Evolutionary conservation across 306 rosid genomes (phyloP).

Genomic region (Ormosia semicastrata): DNA sequence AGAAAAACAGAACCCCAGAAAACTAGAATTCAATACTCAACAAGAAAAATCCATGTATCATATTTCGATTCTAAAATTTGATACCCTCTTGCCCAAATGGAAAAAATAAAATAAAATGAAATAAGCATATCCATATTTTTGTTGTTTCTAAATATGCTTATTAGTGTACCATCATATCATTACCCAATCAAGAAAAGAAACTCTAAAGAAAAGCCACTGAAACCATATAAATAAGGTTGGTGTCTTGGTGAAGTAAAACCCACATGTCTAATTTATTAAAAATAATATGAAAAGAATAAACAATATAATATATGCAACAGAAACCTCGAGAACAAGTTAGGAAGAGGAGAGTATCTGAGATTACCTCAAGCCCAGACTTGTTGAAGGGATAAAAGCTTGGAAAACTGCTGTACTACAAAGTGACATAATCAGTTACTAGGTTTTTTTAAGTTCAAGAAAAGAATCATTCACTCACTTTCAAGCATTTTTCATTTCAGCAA

Average conservation of each 20-base stretch:
- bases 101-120: not conserved
- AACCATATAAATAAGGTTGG: slow-evolving; percentile 24
- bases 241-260: slow-evolving; percentile 16
- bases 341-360: slow-evolving; percentile 24
- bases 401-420: not conserved
- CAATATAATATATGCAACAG: not conserved
- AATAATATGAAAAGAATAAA: not conserved
- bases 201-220: slow-evolving; percentile 11
- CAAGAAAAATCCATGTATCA: not conserved
- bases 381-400: not conserved
- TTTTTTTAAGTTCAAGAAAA: slow-evolving; percentile 39
- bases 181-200: slow-evolving; percentile 19
- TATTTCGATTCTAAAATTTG: not conserved
- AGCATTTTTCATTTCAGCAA: not conserved
- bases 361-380: slow-evolving; percentile 22
- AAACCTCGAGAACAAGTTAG: not conserved
- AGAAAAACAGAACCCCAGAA: slow-evolving; percentile 20
- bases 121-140: slow-evolving; percentile 10
- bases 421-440: slow-evolving; percentile 16
- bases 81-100: slow-evolving; percentile 25
- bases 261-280: slow-evolving; percentile 39
- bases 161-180: not conserved
- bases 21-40: slow-evolving; percentile 31
- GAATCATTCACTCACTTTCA: slow-evolving; percentile 36
- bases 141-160: not conserved